Evolutionary conservation across 495 filamentous ascomycete genomes (phyloP).

Genomic region (Podospora bellae-mahoneyi): DNA sequence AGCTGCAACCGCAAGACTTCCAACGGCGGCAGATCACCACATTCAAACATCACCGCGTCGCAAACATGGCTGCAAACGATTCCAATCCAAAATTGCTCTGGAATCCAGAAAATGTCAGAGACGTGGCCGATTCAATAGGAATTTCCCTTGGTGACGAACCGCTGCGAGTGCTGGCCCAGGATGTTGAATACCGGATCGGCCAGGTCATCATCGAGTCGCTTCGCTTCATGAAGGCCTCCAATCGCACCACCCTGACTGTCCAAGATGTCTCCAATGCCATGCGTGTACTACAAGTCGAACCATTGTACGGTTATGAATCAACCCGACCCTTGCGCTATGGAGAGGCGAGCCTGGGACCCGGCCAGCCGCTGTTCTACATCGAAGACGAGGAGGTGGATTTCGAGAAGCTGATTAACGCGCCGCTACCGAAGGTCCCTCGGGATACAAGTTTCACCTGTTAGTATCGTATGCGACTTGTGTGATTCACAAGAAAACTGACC

Average conservation of each 20-base stretch:
- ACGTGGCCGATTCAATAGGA: constrained; percentile 93
- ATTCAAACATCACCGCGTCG: not conserved
- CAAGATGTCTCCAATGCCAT: constrained; percentile 83
- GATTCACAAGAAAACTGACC: constrained; percentile 12
- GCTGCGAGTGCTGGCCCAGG: constrained; percentile 77
- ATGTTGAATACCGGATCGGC: constrained; percentile 90
- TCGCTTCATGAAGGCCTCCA: constrained; percentile 88
- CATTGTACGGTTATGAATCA: constrained; percentile 92
- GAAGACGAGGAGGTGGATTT: constrained; percentile 99
- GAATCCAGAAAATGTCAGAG: constrained; percentile 92
- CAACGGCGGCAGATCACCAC: not conserved
- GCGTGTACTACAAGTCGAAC: constrained; percentile 83
- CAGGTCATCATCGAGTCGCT: constrained; percentile 90
- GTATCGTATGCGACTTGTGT: not conserved
- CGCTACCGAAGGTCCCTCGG: constrained; percentile 89
- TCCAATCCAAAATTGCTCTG: constrained; percentile 57
- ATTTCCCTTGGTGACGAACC: constrained; percentile 79
- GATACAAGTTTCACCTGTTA: constrained; percentile 88
- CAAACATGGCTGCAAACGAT: constrained; percentile 30
- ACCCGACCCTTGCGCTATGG: constrained; percentile 82
- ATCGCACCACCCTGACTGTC: constrained; percentile 76
- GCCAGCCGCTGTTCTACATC: constrained; percentile 95
- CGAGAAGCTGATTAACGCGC: constrained; percentile 95
- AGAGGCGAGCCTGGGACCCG: constrained; percentile 87
- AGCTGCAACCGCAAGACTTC: not conserved